A percentile compares a stretch with the other conserved stretches of the same genome.
These are phyloP conservation scores for Primulina eburnea DNA, from an alignment of 257 asterid genomes.

Conservation along the genomic window DNA sequence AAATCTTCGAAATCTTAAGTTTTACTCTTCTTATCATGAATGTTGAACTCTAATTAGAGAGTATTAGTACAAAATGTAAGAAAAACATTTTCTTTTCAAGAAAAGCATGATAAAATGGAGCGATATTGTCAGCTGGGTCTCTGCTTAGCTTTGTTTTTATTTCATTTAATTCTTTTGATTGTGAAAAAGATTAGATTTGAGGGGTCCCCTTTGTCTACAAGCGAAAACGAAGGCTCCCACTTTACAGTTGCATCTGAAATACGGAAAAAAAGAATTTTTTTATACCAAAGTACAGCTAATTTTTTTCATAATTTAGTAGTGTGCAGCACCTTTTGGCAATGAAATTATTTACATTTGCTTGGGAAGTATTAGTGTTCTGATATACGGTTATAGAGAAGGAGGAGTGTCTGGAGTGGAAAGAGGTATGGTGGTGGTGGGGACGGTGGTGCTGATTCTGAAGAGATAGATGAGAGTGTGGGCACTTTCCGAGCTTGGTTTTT, in stretches of 20 bases:
- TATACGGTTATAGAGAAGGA: conserved; percentile 19
- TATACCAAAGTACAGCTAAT: conserved; percentile 9
- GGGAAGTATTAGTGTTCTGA: conserved; percentile 31
- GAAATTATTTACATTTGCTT: conserved; percentile 18
- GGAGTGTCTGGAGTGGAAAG: conserved; percentile 21
- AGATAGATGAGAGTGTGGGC: conserved; percentile 41
- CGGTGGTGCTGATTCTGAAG: conserved; percentile 60
- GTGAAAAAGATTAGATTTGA: conserved; percentile 5
- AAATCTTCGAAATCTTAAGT: no score
- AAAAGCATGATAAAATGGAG: conserved; percentile 31
- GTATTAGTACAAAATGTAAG: not conserved
- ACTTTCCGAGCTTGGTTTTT: conserved; percentile 68
- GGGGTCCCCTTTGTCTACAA: conserved; percentile 30
- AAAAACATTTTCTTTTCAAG: not conserved
- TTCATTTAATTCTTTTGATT: not conserved
- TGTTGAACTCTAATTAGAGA: not conserved
- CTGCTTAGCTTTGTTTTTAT: conserved; percentile 30
- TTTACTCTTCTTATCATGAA: not conserved
- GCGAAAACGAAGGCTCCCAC: conserved; percentile 30
- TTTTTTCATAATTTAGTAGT: conserved; percentile 11
- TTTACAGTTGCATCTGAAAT: conserved; percentile 41
- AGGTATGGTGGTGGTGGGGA: conserved; percentile 52
- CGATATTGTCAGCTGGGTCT: conserved; percentile 71
- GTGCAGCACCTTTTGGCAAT: conserved; percentile 19
- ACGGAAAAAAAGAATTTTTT: conserved; percentile 19